Conservation (phyloP, 2,329 filamentous ascomycete species). For the Aspergillus ochraceus region DNA sequence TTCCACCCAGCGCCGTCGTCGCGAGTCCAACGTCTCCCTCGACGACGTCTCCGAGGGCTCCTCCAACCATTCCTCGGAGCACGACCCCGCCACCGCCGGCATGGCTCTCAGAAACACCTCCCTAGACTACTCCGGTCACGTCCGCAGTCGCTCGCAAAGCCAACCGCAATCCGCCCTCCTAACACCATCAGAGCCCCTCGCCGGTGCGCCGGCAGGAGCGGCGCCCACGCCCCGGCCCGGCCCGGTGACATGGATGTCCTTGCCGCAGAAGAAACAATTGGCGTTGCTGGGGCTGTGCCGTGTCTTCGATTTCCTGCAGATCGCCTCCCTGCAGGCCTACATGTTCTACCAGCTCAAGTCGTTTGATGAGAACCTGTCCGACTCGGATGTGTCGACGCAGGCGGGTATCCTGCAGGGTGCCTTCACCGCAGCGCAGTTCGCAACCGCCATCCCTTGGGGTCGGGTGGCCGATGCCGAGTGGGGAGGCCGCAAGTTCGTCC, state of each 20-base stretch:
- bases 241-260: slow-evolving; percentile 42
- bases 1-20: slow-evolving; percentile 31
- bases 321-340: slow-evolving; percentile 57
- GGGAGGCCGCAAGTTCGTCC: slow-evolving; percentile 71
- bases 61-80: slow-evolving; percentile 22
- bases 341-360: slow-evolving; percentile 84
- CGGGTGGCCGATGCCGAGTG: slow-evolving; percentile 63
- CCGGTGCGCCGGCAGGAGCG: slow-evolving; percentile 3
- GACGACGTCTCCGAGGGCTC: slow-evolving; percentile 31
- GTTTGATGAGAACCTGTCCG: slow-evolving; percentile 59
- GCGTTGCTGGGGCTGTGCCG: slow-evolving; percentile 38
- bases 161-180: slow-evolving; percentile 19
- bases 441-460: slow-evolving; percentile 81
- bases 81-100: slow-evolving; percentile 19
- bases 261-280: slow-evolving; percentile 40
- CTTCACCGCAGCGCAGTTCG: slow-evolving; percentile 77
- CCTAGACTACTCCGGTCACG: slow-evolving; percentile 28
- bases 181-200: slow-evolving; percentile 20
- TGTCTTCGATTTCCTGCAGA: slow-evolving; percentile 43
- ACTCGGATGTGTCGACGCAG: slow-evolving; percentile 68
- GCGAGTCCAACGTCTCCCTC: slow-evolving; percentile 35
- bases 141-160: slow-evolving; percentile 33
- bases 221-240: slow-evolving; percentile 17
- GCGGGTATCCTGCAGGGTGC: slow-evolving; percentile 73
- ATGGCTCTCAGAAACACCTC: slow-evolving; percentile 35